These are phyloP conservation scores for Rhizopogon sp. DNA, from an alignment of 768 basidiomycete species.

Conservation along the genomic window DNA sequence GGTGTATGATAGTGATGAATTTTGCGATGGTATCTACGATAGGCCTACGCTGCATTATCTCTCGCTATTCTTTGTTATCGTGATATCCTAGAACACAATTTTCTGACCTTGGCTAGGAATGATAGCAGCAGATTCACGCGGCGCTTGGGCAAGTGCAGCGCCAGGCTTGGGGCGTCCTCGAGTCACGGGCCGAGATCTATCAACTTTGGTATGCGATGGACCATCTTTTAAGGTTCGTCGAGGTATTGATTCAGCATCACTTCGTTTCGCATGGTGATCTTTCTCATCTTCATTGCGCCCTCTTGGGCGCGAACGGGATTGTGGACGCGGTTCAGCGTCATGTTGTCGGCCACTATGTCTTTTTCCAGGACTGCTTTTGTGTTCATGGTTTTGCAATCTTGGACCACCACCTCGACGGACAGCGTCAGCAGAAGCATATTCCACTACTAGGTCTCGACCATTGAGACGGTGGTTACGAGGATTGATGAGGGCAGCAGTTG, in stretches of 20 bases:
- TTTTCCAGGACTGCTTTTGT: slow-evolving; percentile 2
- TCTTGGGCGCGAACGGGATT: neutral
- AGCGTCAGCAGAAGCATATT: slow-evolving; percentile 86
- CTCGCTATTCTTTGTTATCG: neutral
- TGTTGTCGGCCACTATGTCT: slow-evolving; percentile 7
- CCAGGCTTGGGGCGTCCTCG: slow-evolving; percentile 62
- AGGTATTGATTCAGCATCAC: neutral
- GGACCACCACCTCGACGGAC: slow-evolving; percentile 69
- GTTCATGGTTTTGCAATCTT: slow-evolving; percentile 18
- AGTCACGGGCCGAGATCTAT: slow-evolving; percentile 7
- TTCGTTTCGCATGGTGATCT: slow-evolving; percentile 3
- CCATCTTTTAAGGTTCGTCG: slow-evolving; percentile 9
- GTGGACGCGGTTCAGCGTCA: slow-evolving; percentile 1
- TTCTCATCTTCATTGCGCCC: slow-evolving; percentile 4
- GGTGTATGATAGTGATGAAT: neutral
- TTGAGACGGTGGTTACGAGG: slow-evolving; percentile 79
- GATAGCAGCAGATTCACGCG: slow-evolving; percentile 73
- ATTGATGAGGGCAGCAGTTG: slow-evolving; percentile 79
- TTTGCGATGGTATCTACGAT: neutral
- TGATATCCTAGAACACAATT: slow-evolving; percentile 53
- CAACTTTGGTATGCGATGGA: slow-evolving; percentile 11
- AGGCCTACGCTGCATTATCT: neutral
- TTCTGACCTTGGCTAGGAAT: slow-evolving; percentile 62
- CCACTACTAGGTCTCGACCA: slow-evolving; percentile 80
- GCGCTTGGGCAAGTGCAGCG: slow-evolving; percentile 73